phyloP scores from a whole-genome alignment of 371 early-diverging fungal genomes.

The Apophysomyces sp. region DNA sequence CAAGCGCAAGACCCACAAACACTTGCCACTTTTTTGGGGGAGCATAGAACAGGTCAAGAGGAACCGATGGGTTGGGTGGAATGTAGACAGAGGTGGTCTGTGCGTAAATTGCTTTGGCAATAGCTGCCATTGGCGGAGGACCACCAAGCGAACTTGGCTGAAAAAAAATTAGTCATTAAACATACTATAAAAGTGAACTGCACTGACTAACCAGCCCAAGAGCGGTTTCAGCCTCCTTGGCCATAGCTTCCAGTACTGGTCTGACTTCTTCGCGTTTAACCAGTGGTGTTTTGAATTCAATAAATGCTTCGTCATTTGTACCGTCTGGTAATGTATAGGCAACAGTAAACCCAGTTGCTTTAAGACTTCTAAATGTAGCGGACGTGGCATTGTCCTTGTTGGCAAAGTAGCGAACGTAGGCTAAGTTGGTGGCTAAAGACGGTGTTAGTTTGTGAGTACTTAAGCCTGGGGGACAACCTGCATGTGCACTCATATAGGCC shows the following conservation, averaged over 20 bases:
- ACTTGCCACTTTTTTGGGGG: not conserved
- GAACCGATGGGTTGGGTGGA: conserved; percentile 27
- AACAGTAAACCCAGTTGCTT: conserved; percentile 28
- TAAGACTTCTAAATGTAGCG: conserved; percentile 41
- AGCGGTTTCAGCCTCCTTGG: conserved; percentile 45
- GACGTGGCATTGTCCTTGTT: conserved; percentile 29
- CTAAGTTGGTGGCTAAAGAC: conserved; percentile 39
- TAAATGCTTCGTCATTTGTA: conserved; percentile 18
- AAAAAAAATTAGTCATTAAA: not conserved
- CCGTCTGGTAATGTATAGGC: conserved; percentile 24
- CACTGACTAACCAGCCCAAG: conserved; percentile 31
- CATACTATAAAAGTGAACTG: not conserved
- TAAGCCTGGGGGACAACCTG: conserved; percentile 30
- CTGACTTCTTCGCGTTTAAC: conserved; percentile 43
- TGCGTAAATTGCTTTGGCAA: conserved; percentile 43
- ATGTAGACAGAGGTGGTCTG: conserved; percentile 32
- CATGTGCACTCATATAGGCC: conserved; percentile 50
- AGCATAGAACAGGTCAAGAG: conserved; percentile 30
- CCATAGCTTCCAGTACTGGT: conserved; percentile 48
- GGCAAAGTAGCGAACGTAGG: conserved; percentile 43
- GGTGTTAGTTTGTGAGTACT: no score
- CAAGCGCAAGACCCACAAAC: not conserved
- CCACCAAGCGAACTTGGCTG: conserved; percentile 44
- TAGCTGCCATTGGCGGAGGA: conserved; percentile 42
- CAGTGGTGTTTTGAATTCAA: conserved; percentile 32